Base-by-base conservation (phyloP, 805 yeast genomes). In the Cyberlindnera maritima region DNA sequence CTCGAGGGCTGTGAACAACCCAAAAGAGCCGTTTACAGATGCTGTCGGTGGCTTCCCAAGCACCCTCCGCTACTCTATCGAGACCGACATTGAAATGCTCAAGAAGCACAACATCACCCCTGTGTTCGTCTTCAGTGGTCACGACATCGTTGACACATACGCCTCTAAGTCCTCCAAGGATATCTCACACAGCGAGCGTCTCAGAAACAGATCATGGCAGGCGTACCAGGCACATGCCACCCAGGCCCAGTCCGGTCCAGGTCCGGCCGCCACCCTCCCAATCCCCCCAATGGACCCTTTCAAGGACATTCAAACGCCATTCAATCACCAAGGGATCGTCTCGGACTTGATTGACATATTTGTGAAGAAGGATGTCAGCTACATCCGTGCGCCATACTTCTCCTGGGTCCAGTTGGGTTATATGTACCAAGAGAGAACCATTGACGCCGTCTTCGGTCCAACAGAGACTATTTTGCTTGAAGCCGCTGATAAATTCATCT, bases 11-110 rank as follows among this genome's bases (percentile, higher is more conserved):
- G 65, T 85, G 49, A 59, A 83, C 5, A 71, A 71, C 54, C 81
- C 81, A 53, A 81, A 80, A 46, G 96, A 88, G 55, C 84, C 83
- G 41, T 78, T 77, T 50, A 64, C 81, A 35, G 85, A 83, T 41
- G 96, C 94, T 10, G 75, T 85, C 53, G 96, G 96, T 20, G 96
- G 96, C 0, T 76, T 83, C 47, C 96, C 96, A 2, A 63, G 76
- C 40, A 76, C 88, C 3, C 66, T 89, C 52, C 72, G 70, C 47
- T 68, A 68, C 49, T 72, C 73, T 55, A 67, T 88, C 39, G 81
- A 80, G 43, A 65, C 80, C 1, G 95, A 89, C 59, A 67, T 89
- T 43, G 71, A 73, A 37, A 73, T 75, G 2, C 80, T 90, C 61
- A 68, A 73, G 41, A 81, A 79, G 43, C 74, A 73, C 50, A 76